A percentile compares a stretch with the other conserved stretches of the same genome.
phyloP scores from a whole-genome alignment of 2,329 filamentous ascomycete species.

The Diplodia sapinea region DNA sequence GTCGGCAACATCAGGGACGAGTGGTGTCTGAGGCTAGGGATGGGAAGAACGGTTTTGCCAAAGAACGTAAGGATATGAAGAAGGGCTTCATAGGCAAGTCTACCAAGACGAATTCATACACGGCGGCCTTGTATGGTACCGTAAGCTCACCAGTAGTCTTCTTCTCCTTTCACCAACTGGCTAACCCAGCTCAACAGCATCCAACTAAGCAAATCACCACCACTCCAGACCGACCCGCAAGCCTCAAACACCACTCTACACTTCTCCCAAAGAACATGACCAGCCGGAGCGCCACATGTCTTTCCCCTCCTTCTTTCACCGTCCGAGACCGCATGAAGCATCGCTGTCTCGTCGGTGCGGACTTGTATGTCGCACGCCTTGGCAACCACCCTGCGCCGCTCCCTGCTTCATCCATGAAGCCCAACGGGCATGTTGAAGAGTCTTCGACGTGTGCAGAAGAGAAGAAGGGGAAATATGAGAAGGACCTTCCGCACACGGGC shows the following conservation, averaged over 20 bases:
- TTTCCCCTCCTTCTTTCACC: not conserved
- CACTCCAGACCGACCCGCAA: not conserved
- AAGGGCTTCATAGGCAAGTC: not conserved
- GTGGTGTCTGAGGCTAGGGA: not conserved
- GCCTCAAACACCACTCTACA: not conserved
- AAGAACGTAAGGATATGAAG: not conserved
- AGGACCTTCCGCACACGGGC: not conserved
- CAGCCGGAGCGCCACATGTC: constrained; percentile 24
- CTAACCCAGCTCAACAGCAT: not conserved
- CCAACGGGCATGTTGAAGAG: not conserved
- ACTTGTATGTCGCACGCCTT: constrained; percentile 58
- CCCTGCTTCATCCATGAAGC: not conserved
- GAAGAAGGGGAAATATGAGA: not conserved
- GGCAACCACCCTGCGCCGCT: constrained; percentile 35
- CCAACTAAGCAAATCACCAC: constrained; percentile 29
- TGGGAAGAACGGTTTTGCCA: not conserved
- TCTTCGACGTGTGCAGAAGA: not conserved
- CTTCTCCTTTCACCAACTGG: not conserved
- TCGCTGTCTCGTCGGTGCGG: constrained; percentile 55
- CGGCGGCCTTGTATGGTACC: not conserved
- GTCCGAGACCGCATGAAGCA: constrained; percentile 53
- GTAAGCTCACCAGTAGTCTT: not conserved
- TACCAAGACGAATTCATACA: constrained; percentile 8
- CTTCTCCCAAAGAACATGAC: not conserved
- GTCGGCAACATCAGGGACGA: not conserved